phyloP scores from a whole-genome alignment of 306 rosid species.

The Glycine soja region DNA sequence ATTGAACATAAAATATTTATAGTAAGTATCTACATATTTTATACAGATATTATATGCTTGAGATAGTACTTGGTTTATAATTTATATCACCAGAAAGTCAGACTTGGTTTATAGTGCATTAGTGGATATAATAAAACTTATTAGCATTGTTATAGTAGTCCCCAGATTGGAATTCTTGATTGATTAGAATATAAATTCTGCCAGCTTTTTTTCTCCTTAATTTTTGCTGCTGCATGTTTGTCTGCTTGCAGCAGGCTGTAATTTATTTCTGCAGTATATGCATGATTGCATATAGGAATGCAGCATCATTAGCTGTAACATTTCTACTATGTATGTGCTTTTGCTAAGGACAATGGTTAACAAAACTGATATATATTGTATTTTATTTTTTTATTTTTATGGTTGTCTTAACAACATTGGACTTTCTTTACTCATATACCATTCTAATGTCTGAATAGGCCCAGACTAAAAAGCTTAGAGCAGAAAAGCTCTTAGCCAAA shows the following conservation, averaged over 20 bases:
- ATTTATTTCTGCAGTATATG: conserved; percentile 8
- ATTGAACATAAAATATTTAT: conserved; percentile 73
- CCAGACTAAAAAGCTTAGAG: conserved; percentile 85
- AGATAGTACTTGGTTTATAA: conserved; percentile 26
- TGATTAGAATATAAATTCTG: conserved; percentile 28
- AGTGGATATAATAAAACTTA: conserved; percentile 11
- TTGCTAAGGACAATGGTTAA: background rate
- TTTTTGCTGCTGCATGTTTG: conserved; percentile 4
- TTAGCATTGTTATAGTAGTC: conserved; percentile 25
- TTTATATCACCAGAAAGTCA: background rate
- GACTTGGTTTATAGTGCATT: conserved; percentile 32
- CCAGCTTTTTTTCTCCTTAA: conserved; percentile 1
- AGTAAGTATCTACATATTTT: conserved; percentile 65
- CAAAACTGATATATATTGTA: background rate
- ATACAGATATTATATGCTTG: conserved; percentile 40
- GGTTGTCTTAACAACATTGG: conserved; percentile 13
- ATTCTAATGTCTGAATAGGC: conserved; percentile 70
- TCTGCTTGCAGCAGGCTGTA: conserved; percentile 7
- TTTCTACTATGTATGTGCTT: background rate
- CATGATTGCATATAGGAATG: background rate
- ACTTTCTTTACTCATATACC: conserved; percentile 20
- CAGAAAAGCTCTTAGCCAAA: conserved; percentile 82
- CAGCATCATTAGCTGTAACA: conserved; percentile 19
- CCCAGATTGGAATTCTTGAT: conserved; percentile 34
- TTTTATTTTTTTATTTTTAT: background rate